Evolutionary conservation across 208 protist genomes (phyloP).

Genomic region (Hexamita inflata): DNA sequence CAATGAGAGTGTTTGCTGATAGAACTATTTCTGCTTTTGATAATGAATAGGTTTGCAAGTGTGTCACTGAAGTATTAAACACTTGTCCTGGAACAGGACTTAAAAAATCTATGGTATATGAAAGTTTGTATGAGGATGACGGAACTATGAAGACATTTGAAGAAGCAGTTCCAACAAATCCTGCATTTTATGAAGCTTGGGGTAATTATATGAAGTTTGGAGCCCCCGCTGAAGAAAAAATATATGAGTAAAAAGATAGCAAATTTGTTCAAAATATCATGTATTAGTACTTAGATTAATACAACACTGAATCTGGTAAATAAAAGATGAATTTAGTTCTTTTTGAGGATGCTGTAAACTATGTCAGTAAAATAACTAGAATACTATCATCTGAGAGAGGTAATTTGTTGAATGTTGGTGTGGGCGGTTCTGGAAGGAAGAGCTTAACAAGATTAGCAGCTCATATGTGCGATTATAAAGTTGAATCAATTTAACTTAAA

Average conservation of each 20-base stretch:
- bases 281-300: conserved; percentile 65
- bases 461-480: conserved; percentile 65
- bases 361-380: conserved; percentile 77
- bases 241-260: conserved; percentile 64
- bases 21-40: conserved; percentile 1
- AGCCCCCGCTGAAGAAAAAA: conserved; percentile 51
- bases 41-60: background rate
- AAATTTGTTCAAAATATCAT: conserved; percentile 50
- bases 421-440: conserved; percentile 83
- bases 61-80: background rate
- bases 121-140: conserved; percentile 20
- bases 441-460: conserved; percentile 60
- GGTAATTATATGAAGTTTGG: conserved; percentile 74
- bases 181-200: conserved; percentile 57
- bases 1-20: conserved; percentile 18
- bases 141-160: background rate
- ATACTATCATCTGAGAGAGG: conserved; percentile 77
- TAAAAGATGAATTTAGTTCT: conserved; percentile 76
- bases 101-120: background rate
- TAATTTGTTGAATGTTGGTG: conserved; percentile 83
- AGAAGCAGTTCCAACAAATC: background rate
- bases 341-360: conserved; percentile 62
- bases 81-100: background rate
- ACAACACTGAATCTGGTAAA: conserved; percentile 65
- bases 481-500: conserved; percentile 81